Evolutionary conservation across 1,139 yeast genomes (phyloP).

Genomic region (Blastobotrys petasosporus): DNA sequence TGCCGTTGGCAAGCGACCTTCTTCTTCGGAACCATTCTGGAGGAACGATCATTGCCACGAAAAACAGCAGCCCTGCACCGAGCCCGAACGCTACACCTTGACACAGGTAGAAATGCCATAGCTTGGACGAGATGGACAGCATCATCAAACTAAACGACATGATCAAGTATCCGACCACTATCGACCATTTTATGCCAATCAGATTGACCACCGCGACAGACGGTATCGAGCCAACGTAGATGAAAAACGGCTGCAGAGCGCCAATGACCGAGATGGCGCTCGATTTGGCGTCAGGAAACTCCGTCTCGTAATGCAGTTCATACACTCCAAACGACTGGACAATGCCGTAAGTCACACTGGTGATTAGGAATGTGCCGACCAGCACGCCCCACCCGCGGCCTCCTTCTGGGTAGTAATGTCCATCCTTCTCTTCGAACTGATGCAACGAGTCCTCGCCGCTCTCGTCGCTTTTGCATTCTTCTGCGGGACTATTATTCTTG

Average conservation of each 20-base stretch:
- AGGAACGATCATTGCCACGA: slow-evolving; percentile 24
- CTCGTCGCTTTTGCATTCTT: too few relatives aligned
- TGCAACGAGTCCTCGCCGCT: too few relatives aligned
- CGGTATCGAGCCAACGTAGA: slow-evolving; percentile 41
- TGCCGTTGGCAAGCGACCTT: slow-evolving; percentile 52
- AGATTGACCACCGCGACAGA: slow-evolving; percentile 53
- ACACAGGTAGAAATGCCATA: slow-evolving; percentile 50
- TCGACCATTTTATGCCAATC: slow-evolving; percentile 25
- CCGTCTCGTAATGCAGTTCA: slow-evolving; percentile 44
- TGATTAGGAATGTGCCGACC: slow-evolving; percentile 20
- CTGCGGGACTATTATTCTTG: too few relatives aligned
- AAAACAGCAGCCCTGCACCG: slow-evolving; percentile 35
- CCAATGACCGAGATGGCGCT: slow-evolving; percentile 46
- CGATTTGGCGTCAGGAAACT: slow-evolving; percentile 38
- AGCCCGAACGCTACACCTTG: slow-evolving; percentile 50
- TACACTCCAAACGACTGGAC: slow-evolving; percentile 52
- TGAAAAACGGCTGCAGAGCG: slow-evolving; percentile 44
- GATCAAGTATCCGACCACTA: slow-evolving; percentile 40
- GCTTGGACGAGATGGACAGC: slow-evolving; percentile 45
- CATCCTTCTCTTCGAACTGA: neutral
- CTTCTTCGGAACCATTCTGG: slow-evolving; percentile 49
- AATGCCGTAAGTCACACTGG: slow-evolving; percentile 37
- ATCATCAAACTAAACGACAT: slow-evolving; percentile 45
- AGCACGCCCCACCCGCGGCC: slow-evolving; percentile 27
- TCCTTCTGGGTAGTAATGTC: slow-evolving; percentile 22